Evolutionary conservation across 2,329 filamentous ascomycete species (phyloP).

Genomic region (Pseudogymnoascus sp.): DNA sequence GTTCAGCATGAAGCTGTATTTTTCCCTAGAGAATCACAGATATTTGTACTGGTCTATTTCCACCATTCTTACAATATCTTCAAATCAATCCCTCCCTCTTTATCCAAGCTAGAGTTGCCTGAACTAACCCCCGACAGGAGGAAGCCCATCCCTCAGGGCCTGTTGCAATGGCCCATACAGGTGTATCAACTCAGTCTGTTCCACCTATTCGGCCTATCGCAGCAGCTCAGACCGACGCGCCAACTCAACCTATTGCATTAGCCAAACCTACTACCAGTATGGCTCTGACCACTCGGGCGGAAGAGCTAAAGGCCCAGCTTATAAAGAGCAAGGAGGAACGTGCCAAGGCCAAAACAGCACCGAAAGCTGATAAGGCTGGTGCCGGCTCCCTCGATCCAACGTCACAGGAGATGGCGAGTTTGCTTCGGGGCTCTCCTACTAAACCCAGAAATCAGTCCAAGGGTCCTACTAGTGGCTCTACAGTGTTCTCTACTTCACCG

Average conservation of each 20-base stretch:
- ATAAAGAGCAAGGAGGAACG: conserved; percentile 21
- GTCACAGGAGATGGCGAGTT: neutral
- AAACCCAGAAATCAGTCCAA: neutral
- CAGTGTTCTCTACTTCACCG: neutral
- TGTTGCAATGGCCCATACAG: conserved; percentile 12
- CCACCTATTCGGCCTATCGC: conserved; percentile 14
- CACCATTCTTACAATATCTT: neutral
- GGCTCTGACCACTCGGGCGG: conserved; percentile 24
- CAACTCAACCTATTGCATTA: conserved; percentile 14
- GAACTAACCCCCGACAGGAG: neutral
- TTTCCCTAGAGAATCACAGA: neutral
- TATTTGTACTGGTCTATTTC: neutral
- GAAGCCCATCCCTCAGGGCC: conserved; percentile 20
- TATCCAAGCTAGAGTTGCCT: neutral
- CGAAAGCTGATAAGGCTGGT: neutral
- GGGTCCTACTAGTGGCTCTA: neutral
- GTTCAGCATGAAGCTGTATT: neutral
- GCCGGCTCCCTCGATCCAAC: neutral
- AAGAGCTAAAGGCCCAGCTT: conserved; percentile 27
- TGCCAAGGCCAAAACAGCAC: neutral
- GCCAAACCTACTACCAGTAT: conserved; percentile 12
- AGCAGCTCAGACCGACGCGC: conserved; percentile 1
- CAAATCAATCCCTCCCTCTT: neutral
- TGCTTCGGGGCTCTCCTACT: neutral
- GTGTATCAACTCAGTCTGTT: neutral